These are phyloP conservation scores for Arabidopsis lyrata DNA, from an alignment of 441 rosid species.

Conservation along the genomic window DNA sequence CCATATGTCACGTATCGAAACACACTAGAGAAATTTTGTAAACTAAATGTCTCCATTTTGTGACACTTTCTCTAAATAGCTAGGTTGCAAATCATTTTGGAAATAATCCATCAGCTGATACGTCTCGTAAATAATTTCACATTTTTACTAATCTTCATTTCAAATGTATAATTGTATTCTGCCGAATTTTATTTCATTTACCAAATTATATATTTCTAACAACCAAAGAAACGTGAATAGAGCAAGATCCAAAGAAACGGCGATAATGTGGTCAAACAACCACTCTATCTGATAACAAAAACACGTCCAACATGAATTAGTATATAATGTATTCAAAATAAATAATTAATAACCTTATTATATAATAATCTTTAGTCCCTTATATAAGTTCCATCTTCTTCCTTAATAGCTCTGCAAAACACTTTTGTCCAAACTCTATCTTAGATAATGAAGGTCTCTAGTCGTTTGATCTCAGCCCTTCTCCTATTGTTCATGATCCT, in stretches of 20 bases:
- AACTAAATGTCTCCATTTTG: neutral
- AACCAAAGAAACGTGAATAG: constrained; percentile 6
- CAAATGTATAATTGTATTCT: too few relatives aligned
- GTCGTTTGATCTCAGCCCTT: constrained; percentile 28
- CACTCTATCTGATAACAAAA: constrained; percentile 6
- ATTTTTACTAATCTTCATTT: neutral
- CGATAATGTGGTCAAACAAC: constrained; percentile 33
- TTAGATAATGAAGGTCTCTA: constrained; percentile 32
- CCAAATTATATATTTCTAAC: neutral
- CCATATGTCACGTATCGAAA: too few relatives aligned
- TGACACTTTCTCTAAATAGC: too few relatives aligned
- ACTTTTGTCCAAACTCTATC: neutral
- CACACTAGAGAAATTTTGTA: neutral
- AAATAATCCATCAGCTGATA: too few relatives aligned
- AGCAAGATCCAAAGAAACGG: constrained; percentile 35
- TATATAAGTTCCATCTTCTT: constrained; percentile 16
- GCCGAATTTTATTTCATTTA: neutral
- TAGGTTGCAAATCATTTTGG: too few relatives aligned
- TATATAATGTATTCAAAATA: neutral
- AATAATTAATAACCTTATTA: neutral
- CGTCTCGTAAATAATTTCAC: neutral
- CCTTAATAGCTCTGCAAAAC: constrained; percentile 17
- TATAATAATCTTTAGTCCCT: constrained; percentile 6
- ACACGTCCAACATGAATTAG: neutral
- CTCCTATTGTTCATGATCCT: constrained; percentile 37